Evolutionary conservation across 176 grass and related monocot genomes (phyloP), one percentile per base, ranked within the genome.

Genomic region (Paspalum notatum): DNA sequence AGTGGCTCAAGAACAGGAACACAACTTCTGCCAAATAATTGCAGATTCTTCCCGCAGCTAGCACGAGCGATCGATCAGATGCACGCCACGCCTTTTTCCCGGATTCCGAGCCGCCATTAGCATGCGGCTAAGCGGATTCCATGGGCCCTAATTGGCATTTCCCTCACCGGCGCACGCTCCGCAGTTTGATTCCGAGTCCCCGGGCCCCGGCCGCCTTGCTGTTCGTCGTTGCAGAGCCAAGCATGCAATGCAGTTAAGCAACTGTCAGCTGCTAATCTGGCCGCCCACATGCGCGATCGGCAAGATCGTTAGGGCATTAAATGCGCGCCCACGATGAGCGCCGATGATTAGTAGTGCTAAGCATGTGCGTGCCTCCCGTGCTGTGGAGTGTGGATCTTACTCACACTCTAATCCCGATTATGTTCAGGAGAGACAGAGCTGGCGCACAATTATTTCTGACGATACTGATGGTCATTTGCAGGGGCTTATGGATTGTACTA

Each of bases 321-420:
- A 38, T 85, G 73, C 66, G 6, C 24, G 22, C 74, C 81, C 76
- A 69, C 81, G 62, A 83, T 75, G 32, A 65, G 42, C 78, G 72
- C 50, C 83, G 62, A 44, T 75, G 64, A 85, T 85, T 81, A 63
- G 14, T 47, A 41, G 45, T 2, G 50, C 59, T 51, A 73, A 82
- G 66, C 88, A 86, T 90, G 73, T 90, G 83, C 55, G 7, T 49
- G 42, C n/a, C 4, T 48, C 50, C 50, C 49, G 76, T 86, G 84
- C 46, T 44, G 39, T 44, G 47, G 59, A 73, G 38, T 44, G 39
- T 44, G 47, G 59, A 73, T 72, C 76, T 66, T 57, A 73, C n/a
- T 55, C 41, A 72, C 48, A 45, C 49, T 75, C 49, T 57, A 18
- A 32, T 54, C 48, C 66, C 21, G 66, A 59, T 70, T 70, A 37